phyloP scores from a whole-genome alignment of 2,329 filamentous ascomycete genomes.

The Aspergillus piperis region DNA sequence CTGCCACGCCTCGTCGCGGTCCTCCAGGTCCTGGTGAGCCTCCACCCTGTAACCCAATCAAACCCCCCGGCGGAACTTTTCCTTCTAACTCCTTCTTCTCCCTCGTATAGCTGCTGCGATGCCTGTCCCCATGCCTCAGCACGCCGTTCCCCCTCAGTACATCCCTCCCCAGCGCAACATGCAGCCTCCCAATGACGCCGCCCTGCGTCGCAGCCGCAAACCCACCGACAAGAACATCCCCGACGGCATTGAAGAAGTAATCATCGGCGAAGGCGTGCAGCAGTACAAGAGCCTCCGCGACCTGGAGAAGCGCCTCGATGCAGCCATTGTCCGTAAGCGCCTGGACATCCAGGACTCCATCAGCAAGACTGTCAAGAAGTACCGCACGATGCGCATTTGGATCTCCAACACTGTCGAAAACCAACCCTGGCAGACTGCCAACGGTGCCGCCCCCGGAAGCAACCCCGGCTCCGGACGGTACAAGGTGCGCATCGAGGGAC shows the following conservation, averaged over 20 bases:
- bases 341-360: conserved; percentile 85
- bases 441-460: conserved; percentile 61
- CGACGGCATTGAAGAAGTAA: conserved; percentile 79
- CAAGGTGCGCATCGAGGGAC: conserved; percentile 87
- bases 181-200: conserved; percentile 44
- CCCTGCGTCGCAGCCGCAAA: conserved; percentile 80
- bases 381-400: conserved; percentile 87
- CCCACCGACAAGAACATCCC: conserved; percentile 95
- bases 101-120: conserved; percentile 30
- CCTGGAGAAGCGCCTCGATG: conserved; percentile 83
- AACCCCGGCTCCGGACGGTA: conserved; percentile 55
- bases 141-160: conserved; percentile 42
- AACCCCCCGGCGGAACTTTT: conserved; percentile 9
- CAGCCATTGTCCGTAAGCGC: conserved; percentile 90
- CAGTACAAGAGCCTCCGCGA: conserved; percentile 84
- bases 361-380: conserved; percentile 73
- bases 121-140: conserved; percentile 39
- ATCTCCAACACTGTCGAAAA: conserved; percentile 92
- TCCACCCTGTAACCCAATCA: conserved; percentile 16
- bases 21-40: conserved; percentile 41
- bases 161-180: conserved; percentile 40
- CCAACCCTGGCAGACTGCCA: conserved; percentile 90
- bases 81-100: conserved; percentile 18
- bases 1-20: conserved; percentile 45
- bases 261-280: conserved; percentile 77